phyloP scores from a whole-genome alignment of 192 early-diverging fungal genomes.

The Rhizoclosmatium sp. region DNA sequence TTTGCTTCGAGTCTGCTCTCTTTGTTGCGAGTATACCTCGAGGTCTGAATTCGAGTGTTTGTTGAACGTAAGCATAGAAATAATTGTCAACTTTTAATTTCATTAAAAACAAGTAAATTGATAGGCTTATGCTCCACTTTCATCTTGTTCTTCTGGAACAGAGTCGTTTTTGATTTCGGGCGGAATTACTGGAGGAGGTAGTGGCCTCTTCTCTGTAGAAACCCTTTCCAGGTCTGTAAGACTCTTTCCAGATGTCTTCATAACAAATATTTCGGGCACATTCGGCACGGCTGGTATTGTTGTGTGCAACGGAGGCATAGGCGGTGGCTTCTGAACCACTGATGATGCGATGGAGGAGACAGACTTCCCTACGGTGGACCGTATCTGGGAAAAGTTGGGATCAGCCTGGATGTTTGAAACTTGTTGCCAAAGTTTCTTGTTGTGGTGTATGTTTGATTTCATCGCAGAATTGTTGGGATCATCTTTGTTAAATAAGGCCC shows the following conservation, averaged over 20 bases:
- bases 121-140: no score
- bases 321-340: background rate
- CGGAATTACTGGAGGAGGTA: no score
- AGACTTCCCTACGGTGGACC: constrained; percentile 3
- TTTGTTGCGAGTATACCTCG: no score
- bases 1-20: no score
- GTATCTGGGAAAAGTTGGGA: background rate
- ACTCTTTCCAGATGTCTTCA: constrained; percentile 6
- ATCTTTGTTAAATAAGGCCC: constrained; percentile 56
- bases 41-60: no score
- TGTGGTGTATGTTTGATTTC: constrained; percentile 19
- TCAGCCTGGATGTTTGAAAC: background rate
- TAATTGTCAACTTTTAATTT: no score
- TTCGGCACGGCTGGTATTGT: background rate
- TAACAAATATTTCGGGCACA: constrained; percentile 20
- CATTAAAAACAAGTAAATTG: no score
- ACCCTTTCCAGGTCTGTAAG: background rate
- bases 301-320: background rate
- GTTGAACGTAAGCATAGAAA: no score
- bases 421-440: constrained; percentile 18
- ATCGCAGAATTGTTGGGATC: constrained; percentile 8
- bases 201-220: no score
- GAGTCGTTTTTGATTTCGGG: no score
- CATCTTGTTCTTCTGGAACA: no score
- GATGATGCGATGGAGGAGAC: constrained; percentile 14